Conservation (phyloP, 257 asterid species). For the Fraxinus excelsior region DNA sequence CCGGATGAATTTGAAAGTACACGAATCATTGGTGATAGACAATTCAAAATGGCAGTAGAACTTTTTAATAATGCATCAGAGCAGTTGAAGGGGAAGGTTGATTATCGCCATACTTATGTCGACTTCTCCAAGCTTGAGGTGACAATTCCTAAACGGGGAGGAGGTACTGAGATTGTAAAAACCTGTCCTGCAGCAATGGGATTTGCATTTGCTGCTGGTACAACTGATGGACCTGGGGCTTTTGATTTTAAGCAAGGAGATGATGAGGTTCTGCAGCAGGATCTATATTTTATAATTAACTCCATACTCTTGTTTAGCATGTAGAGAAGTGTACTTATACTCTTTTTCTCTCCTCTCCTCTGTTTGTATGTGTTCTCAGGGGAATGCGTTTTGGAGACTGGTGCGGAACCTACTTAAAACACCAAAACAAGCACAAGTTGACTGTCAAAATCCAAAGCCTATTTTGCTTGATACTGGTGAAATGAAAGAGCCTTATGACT, state of each 20-base stretch:
- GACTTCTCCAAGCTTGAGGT: slow-evolving; percentile 83
- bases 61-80: slow-evolving; percentile 77
- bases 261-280: slow-evolving; percentile 50
- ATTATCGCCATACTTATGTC: slow-evolving; percentile 73
- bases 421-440: slow-evolving; percentile 72
- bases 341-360: slow-evolving; percentile 1
- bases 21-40: slow-evolving; percentile 90
- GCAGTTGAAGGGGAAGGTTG: slow-evolving; percentile 72
- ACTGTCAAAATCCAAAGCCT: slow-evolving; percentile 90
- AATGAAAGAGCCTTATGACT: slow-evolving; percentile 91
- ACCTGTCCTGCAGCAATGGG: slow-evolving; percentile 99
- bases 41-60: slow-evolving; percentile 77
- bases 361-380: slow-evolving; percentile 42
- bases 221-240: slow-evolving; percentile 99
- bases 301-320: slow-evolving; percentile 15
- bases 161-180: slow-evolving; percentile 55
- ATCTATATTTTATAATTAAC: slow-evolving; percentile 12
- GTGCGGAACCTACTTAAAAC: slow-evolving; percentile 82
- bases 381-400: slow-evolving; percentile 90
- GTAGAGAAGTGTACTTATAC: neutral
- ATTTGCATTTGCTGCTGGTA: slow-evolving; percentile 98
- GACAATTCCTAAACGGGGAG: slow-evolving; percentile 61
- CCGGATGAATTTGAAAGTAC: slow-evolving; percentile 98
- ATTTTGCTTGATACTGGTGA: slow-evolving; percentile 97
- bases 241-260: slow-evolving; percentile 98